Base-by-base conservation (phyloP, 2,329 filamentous ascomycete genomes). In the Dryadomyces quercivorus region DNA sequence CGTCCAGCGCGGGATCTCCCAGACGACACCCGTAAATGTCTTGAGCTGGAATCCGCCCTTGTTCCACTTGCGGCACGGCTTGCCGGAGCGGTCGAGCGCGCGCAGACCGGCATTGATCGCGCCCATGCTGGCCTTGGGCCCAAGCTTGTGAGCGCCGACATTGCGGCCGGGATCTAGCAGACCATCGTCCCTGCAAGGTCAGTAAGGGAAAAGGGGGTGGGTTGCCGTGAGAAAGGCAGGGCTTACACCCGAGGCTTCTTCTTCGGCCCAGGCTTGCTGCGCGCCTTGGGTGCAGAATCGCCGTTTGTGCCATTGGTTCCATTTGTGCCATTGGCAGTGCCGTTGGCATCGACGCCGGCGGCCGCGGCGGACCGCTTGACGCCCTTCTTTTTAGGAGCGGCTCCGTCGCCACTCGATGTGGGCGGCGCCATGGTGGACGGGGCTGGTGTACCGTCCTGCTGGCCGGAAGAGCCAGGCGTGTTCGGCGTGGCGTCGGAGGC, bases 91-190 rank as follows among this genome's bases (percentile, higher is more conserved):
- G 69, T 98, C 93, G 60, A 98, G 86, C 13, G 93, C 92, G 54
- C 93, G 88, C 51, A 98, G 84, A 52, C 89, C 88, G 54, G 93
- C 93, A 66, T 98, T 98, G 76, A 98, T 98, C 57, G 92, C 92
- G 59, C 93, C 93, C 64, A 92, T 88, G 68, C 96, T 97, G 52
- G 92, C 92, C 70, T 96, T 97, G 61, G 93, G 93, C 3, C 92
- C 92, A 26, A 97, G 84, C 69, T 95, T 95, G 70, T 92, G 88
- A 51, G 76, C 74, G 54, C 76, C 76, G 48, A 74, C 70, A 62
- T 76, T 61, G 70, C 69, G 54, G 18, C 58, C 72, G 65, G 51
- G 76, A 61, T 85, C 81, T 64, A 81, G 75, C 34, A 76, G 75
- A 34, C 81, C 80, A 62, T 84, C 81, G 63, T 85, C 81, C 60